Conservation (phyloP, 768 basidiomycete species). For the Boletus patriciae region DNA sequence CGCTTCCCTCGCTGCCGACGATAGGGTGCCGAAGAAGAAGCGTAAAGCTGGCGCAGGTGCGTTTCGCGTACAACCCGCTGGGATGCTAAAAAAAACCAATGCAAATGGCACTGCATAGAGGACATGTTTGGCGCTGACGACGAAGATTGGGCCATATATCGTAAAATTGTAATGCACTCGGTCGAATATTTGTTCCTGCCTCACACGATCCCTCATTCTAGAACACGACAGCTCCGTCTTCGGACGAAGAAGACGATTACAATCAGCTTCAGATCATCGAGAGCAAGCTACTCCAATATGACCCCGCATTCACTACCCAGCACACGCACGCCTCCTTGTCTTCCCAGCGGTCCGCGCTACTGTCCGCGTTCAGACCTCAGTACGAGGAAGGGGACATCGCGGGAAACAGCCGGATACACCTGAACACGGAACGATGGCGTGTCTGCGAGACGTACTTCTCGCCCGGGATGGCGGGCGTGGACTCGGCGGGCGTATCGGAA, state of each 20-base stretch:
- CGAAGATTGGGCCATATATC: constrained; percentile 96
- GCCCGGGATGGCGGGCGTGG: constrained; percentile 91
- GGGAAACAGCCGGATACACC: constrained; percentile 77
- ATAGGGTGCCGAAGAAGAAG: constrained; percentile 78
- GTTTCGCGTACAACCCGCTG: constrained; percentile 17
- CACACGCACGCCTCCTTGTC: constrained; percentile 81
- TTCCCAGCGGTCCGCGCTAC: constrained; percentile 77
- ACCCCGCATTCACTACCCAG: constrained; percentile 78
- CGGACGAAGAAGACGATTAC: constrained; percentile 89
- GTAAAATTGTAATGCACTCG: constrained; percentile 74
- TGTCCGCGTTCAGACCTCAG: constrained; percentile 80
- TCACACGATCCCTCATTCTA: constrained; percentile 26
- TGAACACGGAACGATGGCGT: constrained; percentile 88
- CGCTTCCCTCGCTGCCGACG: constrained; percentile 86
- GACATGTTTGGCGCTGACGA: constrained; percentile 94
- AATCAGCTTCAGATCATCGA: constrained; percentile 72
- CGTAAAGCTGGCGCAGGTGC: constrained; percentile 78
- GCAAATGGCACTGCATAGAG: constrained; percentile 47
- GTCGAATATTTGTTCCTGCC: not conserved
- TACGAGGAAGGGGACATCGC: constrained; percentile 74
- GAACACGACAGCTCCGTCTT: constrained; percentile 71
- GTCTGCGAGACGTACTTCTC: constrained; percentile 93
- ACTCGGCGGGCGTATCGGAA: constrained; percentile 93
- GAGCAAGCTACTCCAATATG: constrained; percentile 74
- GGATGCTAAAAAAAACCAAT: constrained; percentile 1